These are phyloP conservation scores for Pseudocercospora eumusae DNA, from an alignment of 2,329 filamentous ascomycete species.

Conservation along the genomic window DNA sequence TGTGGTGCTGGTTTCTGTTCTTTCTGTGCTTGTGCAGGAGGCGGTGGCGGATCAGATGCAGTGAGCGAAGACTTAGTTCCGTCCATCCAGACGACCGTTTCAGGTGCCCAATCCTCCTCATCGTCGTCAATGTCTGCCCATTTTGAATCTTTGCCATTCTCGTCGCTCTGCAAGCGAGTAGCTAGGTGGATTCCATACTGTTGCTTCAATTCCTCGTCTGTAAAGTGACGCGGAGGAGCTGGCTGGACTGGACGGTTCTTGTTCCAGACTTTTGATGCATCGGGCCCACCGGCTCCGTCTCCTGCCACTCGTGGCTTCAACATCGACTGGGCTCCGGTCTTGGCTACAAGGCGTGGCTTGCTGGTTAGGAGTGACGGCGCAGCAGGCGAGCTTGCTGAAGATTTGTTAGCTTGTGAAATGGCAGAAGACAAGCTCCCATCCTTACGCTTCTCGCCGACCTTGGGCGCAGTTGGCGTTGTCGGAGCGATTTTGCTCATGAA, in stretches of 20 bases:
- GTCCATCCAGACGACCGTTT: slow-evolving; percentile 84
- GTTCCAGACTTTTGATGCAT: slow-evolving; percentile 80
- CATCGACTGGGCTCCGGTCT: slow-evolving; percentile 62
- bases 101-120: slow-evolving; percentile 82
- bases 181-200: slow-evolving; percentile 86
- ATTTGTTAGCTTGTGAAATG: slow-evolving; percentile 21
- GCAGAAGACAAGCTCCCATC: neutral
- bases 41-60: slow-evolving; percentile 47
- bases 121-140: slow-evolving; percentile 91
- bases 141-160: slow-evolving; percentile 72
- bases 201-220: slow-evolving; percentile 80
- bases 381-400: slow-evolving; percentile 52
- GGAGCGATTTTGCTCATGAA: slow-evolving; percentile 73
- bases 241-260: slow-evolving; percentile 73
- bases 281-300: slow-evolving; percentile 57
- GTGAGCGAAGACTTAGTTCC: slow-evolving; percentile 79
- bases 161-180: slow-evolving; percentile 73
- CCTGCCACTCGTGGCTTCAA: slow-evolving; percentile 41
- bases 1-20: slow-evolving; percentile 28
- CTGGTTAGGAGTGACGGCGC: slow-evolving; percentile 44
- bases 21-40: slow-evolving; percentile 23
- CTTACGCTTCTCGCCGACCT: slow-evolving; percentile 58
- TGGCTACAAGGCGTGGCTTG: slow-evolving; percentile 73
- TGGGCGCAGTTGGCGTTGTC: slow-evolving; percentile 51
- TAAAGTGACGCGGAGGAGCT: slow-evolving; percentile 76